phyloP scores from a whole-genome alignment of 2,329 filamentous ascomycete species.

The Venturia carpophila region DNA sequence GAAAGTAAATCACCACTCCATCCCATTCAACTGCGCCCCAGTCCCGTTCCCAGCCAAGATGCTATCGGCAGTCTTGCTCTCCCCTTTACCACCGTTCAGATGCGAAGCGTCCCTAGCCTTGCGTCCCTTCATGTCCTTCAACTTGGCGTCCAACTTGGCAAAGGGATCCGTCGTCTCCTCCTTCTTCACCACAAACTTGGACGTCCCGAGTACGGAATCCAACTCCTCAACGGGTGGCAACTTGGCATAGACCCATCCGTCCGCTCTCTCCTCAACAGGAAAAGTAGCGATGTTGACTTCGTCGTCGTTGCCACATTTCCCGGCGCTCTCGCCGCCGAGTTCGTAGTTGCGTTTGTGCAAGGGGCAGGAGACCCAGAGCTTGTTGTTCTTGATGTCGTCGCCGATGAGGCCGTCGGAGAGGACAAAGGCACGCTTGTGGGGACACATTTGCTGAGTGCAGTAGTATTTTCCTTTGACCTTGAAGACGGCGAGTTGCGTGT shows the following conservation, averaged over 20 bases:
- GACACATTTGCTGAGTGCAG: conserved; percentile 89
- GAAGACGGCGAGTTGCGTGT: conserved; percentile 84
- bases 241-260: conserved; percentile 72
- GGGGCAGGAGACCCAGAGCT: conserved; percentile 81
- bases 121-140: conserved; percentile 46
- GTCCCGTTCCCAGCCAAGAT: conserved; percentile 17
- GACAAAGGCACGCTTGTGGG: conserved; percentile 85
- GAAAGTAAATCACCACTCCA: conserved; percentile 13
- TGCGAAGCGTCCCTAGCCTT: conserved; percentile 39
- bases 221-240: conserved; percentile 74
- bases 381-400: conserved; percentile 50
- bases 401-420: conserved; percentile 79
- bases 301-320: conserved; percentile 67
- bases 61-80: conserved; percentile 13
- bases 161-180: conserved; percentile 55
- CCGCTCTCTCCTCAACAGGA: conserved; percentile 62
- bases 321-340: conserved; percentile 56
- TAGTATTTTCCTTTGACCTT: conserved; percentile 74
- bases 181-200: conserved; percentile 69
- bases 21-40: conserved; percentile 13
- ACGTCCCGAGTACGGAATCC: conserved; percentile 68
- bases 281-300: conserved; percentile 77
- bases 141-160: conserved; percentile 47
- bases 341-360: conserved; percentile 87
- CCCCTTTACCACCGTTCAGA: conserved; percentile 36